These are phyloP conservation scores for Reticulascus tulasneorum DNA, from an alignment of 2,329 filamentous ascomycete species.

Conservation along the genomic window DNA sequence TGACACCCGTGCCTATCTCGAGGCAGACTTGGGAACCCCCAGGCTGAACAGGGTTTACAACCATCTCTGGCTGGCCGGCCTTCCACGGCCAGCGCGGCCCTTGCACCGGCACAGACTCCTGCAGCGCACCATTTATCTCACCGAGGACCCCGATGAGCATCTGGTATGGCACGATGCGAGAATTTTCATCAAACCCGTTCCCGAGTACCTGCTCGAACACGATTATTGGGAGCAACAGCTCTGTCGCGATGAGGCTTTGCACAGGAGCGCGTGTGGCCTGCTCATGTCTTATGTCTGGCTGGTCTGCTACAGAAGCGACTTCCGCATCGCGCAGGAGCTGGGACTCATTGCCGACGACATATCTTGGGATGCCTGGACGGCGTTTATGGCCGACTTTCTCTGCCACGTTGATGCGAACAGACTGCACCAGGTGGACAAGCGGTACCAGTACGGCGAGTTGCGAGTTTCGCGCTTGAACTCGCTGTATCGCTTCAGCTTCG, in stretches of 20 bases:
- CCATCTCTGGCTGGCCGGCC: constrained; percentile 26
- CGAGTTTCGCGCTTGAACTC: constrained; percentile 37
- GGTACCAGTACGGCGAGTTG: constrained; percentile 40
- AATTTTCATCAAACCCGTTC: not conserved
- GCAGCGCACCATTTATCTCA: constrained; percentile 17
- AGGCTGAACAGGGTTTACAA: constrained; percentile 8
- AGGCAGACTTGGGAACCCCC: constrained; percentile 11
- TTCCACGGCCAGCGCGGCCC: constrained; percentile 31
- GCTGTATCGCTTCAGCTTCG: constrained; percentile 26
- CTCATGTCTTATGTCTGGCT: constrained; percentile 37
- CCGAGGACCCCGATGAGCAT: not conserved
- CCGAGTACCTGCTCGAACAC: not conserved
- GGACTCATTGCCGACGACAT: no score
- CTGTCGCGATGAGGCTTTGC: constrained; percentile 12
- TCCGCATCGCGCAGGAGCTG: no score
- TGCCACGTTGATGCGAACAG: constrained; percentile 14
- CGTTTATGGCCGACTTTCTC: no score
- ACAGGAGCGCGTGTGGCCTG: constrained; percentile 29
- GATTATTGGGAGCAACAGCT: not conserved
- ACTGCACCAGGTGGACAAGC: no score
- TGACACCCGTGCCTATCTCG: constrained; percentile 16
- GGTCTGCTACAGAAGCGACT: no score
- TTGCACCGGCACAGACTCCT: constrained; percentile 32
- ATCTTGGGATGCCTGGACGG: no score
- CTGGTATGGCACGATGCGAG: not conserved